Conservation (phyloP, 2,329 filamentous ascomycete species). For the Atkinsonella hypoxylon region DNA sequence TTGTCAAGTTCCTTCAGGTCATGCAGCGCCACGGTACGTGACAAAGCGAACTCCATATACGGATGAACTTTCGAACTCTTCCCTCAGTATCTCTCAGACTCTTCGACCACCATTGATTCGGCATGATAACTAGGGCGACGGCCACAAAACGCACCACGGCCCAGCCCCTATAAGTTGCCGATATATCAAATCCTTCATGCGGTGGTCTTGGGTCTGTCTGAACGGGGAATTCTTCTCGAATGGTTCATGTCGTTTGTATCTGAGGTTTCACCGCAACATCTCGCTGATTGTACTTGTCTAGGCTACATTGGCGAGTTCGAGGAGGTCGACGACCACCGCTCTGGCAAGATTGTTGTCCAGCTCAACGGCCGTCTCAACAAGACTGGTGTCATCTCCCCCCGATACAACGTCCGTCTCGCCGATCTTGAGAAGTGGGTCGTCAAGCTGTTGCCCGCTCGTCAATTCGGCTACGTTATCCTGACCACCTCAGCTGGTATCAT, state of each 20-base stretch:
- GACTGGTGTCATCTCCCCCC: slow-evolving; percentile 97
- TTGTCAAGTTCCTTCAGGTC: slow-evolving; percentile 96
- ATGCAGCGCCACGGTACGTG: slow-evolving; percentile 99
- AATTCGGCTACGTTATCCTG: slow-evolving; percentile 98
- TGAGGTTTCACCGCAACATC: slow-evolving; percentile 85
- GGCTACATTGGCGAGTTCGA: slow-evolving; percentile 99
- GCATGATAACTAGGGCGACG: slow-evolving; percentile 99
- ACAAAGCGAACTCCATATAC: not conserved
- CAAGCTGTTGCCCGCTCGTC: slow-evolving; percentile 97
- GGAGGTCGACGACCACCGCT: slow-evolving; percentile 98
- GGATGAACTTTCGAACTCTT: not conserved
- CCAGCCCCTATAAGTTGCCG: slow-evolving; percentile 99
- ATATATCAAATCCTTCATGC: slow-evolving; percentile 59
- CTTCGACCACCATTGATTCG: slow-evolving; percentile 41
- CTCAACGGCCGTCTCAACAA: slow-evolving; percentile 98
- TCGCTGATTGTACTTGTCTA: slow-evolving; percentile 43
- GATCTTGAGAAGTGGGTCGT: slow-evolving; percentile 99
- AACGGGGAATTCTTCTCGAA: not conserved
- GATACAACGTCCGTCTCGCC: slow-evolving; percentile 96
- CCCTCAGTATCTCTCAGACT: slow-evolving; percentile 2
- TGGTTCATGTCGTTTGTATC: slow-evolving; percentile 43
- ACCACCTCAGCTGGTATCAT: slow-evolving; percentile 99
- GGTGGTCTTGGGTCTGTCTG: slow-evolving; percentile 73
- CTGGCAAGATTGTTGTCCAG: slow-evolving; percentile 99
- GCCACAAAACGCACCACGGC: slow-evolving; percentile 66